Base-by-base conservation (phyloP, 176 grass and related monocot genomes). In the Thalia dealbata region DNA sequence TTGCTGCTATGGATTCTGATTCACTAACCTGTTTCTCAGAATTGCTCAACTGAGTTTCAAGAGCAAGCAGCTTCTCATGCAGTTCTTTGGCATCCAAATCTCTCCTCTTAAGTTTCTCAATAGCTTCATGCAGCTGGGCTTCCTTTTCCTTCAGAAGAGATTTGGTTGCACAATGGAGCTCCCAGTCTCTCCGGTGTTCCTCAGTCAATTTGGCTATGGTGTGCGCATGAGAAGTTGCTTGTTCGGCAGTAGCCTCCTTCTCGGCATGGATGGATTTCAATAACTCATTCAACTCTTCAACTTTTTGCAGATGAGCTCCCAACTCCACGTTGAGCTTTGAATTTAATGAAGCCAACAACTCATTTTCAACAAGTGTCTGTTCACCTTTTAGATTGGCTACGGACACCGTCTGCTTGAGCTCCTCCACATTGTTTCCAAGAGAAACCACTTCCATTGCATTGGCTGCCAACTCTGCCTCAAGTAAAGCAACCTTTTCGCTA, bases 1-100 rank as follows among this genome's bases (percentile, higher is more conserved):
- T 81, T 81, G 80, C 78, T 70, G n/a, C 19, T 21, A 25, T 12
- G 25, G 23, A 15, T 19, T 23, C 69, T 18, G 69, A 72, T 16
- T 72, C 69, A 51, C 25, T 48, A 18, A 88, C 89, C n/a, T 80
- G 78, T 23, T 96, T 79, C 78, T 91, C 82, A 28, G 44, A 10
- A 30, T 79, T 70, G 56, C 24, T 64, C 61, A 64, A 64, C 21
- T 64, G 61, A 64, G 24, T 64, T 64, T 64, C 25, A 3, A 27
- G 61, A 13, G 18, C 14, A 55, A 55, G 18, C 16, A 55, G 42
- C 74, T 84, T 91, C 79, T 90, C 78, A 89, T 70, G 76, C 77
- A 88, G 79, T 13, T 87, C 82, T 84, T 82, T 87, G 26, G 83
- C 74, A 82, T 90, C 91, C 78, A 76, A 64, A 76, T 95, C 91